A percentile compares a stretch with the other conserved stretches of the same genome.
Conservation (phyloP, 495 filamentous ascomycete species). For the Chaetomium tenue region DNA sequence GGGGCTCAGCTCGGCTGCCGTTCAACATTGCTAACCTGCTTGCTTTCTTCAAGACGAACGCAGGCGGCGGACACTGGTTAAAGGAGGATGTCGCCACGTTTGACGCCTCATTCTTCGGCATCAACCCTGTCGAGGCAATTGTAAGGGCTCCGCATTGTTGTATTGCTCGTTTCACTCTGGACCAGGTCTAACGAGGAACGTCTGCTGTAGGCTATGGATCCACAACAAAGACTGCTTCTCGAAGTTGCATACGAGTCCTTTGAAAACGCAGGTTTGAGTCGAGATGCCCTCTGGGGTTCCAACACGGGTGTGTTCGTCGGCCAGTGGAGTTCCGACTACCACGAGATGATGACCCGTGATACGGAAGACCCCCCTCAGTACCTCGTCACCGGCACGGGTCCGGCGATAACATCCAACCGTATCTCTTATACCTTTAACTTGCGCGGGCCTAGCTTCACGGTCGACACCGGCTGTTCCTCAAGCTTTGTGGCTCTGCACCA, state of each 20-base stretch:
- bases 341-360: slow-evolving; percentile 20
- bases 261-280: slow-evolving; percentile 65
- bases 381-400: slow-evolving; percentile 36
- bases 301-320: slow-evolving; percentile 42
- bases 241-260: slow-evolving; percentile 77
- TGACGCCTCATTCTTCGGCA: slow-evolving; percentile 6
- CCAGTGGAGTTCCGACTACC: slow-evolving; percentile 30
- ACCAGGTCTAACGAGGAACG: no score
- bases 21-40: no score
- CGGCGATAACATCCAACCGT: no score
- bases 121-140: background rate
- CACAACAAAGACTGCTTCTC: slow-evolving; percentile 71
- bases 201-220: slow-evolving; percentile 46
- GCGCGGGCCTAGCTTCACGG: no score
- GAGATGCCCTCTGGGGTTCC: slow-evolving; percentile 9
- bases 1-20: no score
- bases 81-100: slow-evolving; percentile 6
- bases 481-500: no score
- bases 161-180: no score
- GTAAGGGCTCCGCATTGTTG: no score
- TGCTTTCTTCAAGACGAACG: no score
- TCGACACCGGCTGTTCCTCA: no score
- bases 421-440: no score
- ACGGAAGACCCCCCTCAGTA: slow-evolving; percentile 43
- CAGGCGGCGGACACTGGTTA: slow-evolving; percentile 1